Conservation (phyloP, 1,139 yeast species). For the Hyphopichia pseudoburtonii region DNA sequence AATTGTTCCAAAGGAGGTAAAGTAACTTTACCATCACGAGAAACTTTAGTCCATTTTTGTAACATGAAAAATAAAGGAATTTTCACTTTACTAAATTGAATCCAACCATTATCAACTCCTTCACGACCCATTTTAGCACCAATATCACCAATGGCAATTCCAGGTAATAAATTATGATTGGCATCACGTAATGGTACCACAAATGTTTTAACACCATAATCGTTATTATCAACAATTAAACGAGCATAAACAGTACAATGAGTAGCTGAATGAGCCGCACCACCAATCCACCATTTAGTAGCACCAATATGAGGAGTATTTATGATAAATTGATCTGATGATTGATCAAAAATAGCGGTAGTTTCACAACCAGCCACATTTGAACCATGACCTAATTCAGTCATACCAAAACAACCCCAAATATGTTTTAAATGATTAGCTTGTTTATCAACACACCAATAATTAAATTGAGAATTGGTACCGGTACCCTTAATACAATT, state of each 20-base stretch:
- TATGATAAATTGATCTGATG: constrained; percentile 29
- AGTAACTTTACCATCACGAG: constrained; percentile 27
- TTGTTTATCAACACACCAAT: constrained; percentile 57
- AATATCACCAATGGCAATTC: constrained; percentile 32
- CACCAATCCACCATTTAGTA: constrained; percentile 40
- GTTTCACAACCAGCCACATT: constrained; percentile 35
- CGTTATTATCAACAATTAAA: constrained; percentile 30
- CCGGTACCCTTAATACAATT: constrained; percentile 34
- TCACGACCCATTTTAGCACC: constrained; percentile 39
- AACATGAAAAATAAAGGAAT: constrained; percentile 35
- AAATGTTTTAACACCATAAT: constrained; percentile 36
- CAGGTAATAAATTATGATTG: constrained; percentile 32
- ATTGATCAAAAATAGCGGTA: constrained; percentile 32
- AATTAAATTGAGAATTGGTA: constrained; percentile 25
- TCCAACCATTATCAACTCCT: constrained; percentile 37
- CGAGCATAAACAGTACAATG: constrained; percentile 32
- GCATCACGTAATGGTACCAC: constrained; percentile 34
- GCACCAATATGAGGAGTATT: constrained; percentile 38
- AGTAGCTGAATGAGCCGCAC: constrained; percentile 36
- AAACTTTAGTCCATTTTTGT: constrained; percentile 33
- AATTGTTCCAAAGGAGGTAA: constrained; percentile 35
- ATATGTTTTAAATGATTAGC: constrained; percentile 39
- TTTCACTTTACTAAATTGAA: constrained; percentile 32
- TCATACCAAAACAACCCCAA: constrained; percentile 36
- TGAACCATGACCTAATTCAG: constrained; percentile 37